Evolutionary conservation across 2,329 filamentous ascomycete genomes (phyloP).

Genomic region (Esteya vermicola): DNA sequence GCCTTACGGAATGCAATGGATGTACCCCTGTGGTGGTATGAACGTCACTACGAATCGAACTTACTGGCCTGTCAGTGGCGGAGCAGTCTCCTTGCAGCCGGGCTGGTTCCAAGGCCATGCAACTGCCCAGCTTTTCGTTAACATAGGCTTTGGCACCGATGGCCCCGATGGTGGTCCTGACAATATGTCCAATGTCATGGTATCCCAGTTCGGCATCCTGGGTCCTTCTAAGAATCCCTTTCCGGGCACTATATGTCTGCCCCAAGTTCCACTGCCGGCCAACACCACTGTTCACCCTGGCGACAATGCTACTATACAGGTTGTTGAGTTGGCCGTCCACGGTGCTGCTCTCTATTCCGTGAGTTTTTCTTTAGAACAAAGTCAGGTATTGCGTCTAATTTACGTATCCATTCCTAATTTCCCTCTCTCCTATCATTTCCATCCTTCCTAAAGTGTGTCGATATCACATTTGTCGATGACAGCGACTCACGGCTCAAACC

Average conservation of each 20-base stretch:
- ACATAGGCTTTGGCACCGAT: constrained; percentile 68
- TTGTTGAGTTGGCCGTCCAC: constrained; percentile 72
- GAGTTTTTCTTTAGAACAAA: constrained; percentile 20
- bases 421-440: neutral
- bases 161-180: constrained; percentile 49
- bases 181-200: constrained; percentile 81
- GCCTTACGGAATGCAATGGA: constrained; percentile 90
- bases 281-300: constrained; percentile 59
- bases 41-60: constrained; percentile 67
- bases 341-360: constrained; percentile 74
- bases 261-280: constrained; percentile 71
- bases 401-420: neutral
- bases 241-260: constrained; percentile 75
- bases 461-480: constrained; percentile 80
- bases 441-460: constrained; percentile 59
- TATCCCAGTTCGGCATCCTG: constrained; percentile 65
- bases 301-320: constrained; percentile 82
- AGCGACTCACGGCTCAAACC: constrained; percentile 49
- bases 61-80: constrained; percentile 78
- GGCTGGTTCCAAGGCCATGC: constrained; percentile 91
- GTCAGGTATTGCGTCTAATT: neutral
- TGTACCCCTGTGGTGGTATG: constrained; percentile 86
- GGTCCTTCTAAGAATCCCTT: constrained; percentile 77
- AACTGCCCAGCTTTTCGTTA: constrained; percentile 75
- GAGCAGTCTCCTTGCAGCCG: constrained; percentile 79